These are phyloP conservation scores for Ogataea sp. DNA, from an alignment of 805 yeast species.

Conservation along the genomic window DNA sequence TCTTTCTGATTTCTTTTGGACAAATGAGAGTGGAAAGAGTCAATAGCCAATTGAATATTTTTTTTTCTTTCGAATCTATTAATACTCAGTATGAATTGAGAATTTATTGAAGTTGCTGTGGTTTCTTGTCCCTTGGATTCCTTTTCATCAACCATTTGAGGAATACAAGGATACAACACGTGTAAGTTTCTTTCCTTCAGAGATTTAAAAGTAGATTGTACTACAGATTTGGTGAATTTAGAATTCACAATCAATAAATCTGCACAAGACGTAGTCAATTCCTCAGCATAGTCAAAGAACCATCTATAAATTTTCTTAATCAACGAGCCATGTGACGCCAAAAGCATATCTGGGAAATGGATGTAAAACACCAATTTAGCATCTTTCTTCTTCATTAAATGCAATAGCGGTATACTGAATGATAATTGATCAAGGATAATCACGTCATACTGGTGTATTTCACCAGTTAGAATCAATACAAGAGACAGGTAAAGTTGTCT, in stretches of 20 bases:
- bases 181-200: slow-evolving; percentile 33
- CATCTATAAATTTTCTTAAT: slow-evolving; percentile 60
- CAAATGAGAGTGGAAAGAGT: slow-evolving; percentile 46
- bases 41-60: slow-evolving; percentile 69
- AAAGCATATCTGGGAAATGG: slow-evolving; percentile 88
- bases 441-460: slow-evolving; percentile 49
- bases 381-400: slow-evolving; percentile 27
- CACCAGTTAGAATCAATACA: slow-evolving; percentile 37
- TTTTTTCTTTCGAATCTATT: slow-evolving; percentile 89
- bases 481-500: slow-evolving; percentile 68
- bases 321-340: slow-evolving; percentile 50
- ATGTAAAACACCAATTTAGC: slow-evolving; percentile 76
- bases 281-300: slow-evolving; percentile 83
- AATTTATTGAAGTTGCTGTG: slow-evolving; percentile 18
- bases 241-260: slow-evolving; percentile 87
- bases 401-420: slow-evolving; percentile 70
- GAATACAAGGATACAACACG: slow-evolving; percentile 78
- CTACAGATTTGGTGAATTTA: slow-evolving; percentile 67
- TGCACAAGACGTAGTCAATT: slow-evolving; percentile 65
- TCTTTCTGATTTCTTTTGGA: slow-evolving; percentile 16
- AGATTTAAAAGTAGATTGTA: slow-evolving; percentile 50
- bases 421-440: slow-evolving; percentile 86
- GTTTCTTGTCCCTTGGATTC: slow-evolving; percentile 8
- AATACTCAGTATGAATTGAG: slow-evolving; percentile 59
- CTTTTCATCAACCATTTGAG: slow-evolving; percentile 19